A percentile compares a stretch with the other conserved stretches of the same genome.
Evolutionary conservation across 2,329 filamentous ascomycete species (phyloP).

Genomic region (Tolypocladium ophioglossoides): DNA sequence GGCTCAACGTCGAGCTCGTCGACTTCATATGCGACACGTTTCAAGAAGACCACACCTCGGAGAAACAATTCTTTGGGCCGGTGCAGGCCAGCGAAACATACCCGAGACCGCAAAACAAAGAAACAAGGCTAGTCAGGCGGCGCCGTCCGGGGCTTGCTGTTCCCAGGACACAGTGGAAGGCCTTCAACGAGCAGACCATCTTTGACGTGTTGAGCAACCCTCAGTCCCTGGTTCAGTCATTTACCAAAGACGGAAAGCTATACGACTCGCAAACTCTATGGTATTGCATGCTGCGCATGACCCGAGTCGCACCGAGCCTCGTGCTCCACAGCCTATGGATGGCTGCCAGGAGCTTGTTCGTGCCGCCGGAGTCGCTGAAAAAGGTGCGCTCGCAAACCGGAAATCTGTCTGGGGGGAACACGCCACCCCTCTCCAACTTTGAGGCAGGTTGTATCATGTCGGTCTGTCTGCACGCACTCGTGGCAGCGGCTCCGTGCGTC

Average conservation of each 20-base stretch:
- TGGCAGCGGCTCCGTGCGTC: constrained; percentile 45
- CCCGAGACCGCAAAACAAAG: constrained; percentile 5
- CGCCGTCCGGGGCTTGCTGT: constrained; percentile 1
- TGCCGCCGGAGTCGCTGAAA: constrained; percentile 36
- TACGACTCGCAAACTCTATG: constrained; percentile 52
- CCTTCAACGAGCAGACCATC: constrained; percentile 53
- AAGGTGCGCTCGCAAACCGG: constrained; percentile 21
- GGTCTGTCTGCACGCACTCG: constrained; percentile 52
- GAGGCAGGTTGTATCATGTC: constrained; percentile 45
- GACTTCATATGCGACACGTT: constrained; percentile 52
- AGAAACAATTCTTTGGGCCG: constrained; percentile 35
- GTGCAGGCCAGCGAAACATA: constrained; percentile 5
- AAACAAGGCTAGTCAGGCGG: constrained; percentile 5
- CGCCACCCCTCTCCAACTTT: constrained; percentile 22
- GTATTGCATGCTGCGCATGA: constrained; percentile 53
- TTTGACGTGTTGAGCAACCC: constrained; percentile 54
- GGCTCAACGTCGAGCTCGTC: constrained; percentile 43
- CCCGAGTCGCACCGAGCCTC: constrained; percentile 42
- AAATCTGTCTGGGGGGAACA: constrained; percentile 2
- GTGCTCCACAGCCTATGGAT: constrained; percentile 58
- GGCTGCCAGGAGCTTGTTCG: constrained; percentile 46
- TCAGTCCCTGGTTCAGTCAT: constrained; percentile 42
- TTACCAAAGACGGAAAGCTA: constrained; percentile 39
- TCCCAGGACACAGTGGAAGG: constrained; percentile 38
- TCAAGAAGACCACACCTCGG: constrained; percentile 42